phyloP scores from a whole-genome alignment of 2,329 filamentous ascomycete genomes.

The Ophiocordyceps camponoti-floridani region DNA sequence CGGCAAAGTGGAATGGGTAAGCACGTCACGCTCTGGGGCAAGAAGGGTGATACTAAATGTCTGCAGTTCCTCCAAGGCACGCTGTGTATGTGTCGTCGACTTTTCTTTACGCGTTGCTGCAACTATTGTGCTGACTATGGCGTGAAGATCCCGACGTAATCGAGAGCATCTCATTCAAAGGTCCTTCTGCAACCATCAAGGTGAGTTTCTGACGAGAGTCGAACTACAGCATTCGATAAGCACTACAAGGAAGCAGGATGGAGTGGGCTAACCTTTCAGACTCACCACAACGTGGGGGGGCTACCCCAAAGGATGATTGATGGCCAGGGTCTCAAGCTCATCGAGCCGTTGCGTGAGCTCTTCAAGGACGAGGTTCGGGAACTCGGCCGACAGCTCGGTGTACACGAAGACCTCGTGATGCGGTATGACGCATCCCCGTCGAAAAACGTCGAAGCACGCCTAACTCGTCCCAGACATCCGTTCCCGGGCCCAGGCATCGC shows the following conservation, averaged over 20 bases:
- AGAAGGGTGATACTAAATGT: not conserved
- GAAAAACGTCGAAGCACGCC: not conserved
- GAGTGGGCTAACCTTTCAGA: not conserved
- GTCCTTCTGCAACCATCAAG: constrained; percentile 33
- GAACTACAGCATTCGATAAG: not conserved
- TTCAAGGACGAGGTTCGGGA: constrained; percentile 28
- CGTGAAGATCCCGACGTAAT: constrained; percentile 16
- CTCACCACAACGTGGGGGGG: constrained; percentile 47
- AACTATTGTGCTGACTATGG: not conserved
- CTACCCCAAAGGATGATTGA: constrained; percentile 38
- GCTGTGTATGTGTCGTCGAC: constrained; percentile 29
- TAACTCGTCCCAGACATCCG: not conserved
- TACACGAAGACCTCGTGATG: constrained; percentile 15
- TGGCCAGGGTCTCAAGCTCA: constrained; percentile 24
- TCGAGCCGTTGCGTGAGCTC: constrained; percentile 31
- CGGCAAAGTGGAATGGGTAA: constrained; percentile 54
- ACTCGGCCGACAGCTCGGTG: constrained; percentile 12
- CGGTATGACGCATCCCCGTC: constrained; percentile 4
- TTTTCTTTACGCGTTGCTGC: not conserved
- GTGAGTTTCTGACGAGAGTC: no score
- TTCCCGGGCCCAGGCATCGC: constrained; percentile 39
- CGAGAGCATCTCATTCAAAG: constrained; percentile 29
- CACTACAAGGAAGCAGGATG: not conserved
- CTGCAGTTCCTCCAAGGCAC: constrained; percentile 63
- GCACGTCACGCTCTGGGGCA: not conserved